A percentile compares a stretch with the other conserved stretches of the same genome.
Conservation (phyloP, 345 rosid genomes). For the Punica granatum region DNA sequence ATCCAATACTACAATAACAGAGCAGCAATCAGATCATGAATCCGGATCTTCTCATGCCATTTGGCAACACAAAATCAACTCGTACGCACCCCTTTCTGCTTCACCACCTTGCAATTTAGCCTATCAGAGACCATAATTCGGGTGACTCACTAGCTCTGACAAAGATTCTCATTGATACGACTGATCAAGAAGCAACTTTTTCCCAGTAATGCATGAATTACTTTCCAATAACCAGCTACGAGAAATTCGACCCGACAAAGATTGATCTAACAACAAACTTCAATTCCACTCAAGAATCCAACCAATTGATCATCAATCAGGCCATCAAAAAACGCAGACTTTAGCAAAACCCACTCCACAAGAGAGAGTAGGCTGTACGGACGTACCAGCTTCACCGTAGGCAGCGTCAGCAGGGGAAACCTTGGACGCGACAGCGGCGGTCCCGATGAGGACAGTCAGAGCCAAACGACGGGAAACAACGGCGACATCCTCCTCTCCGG, state of each 20-base stretch:
- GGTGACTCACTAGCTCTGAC: background rate
- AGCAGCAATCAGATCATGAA: background rate
- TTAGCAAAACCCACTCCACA: too few relatives aligned
- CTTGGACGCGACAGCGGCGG: constrained; percentile 79
- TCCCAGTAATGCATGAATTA: background rate
- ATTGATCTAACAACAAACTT: background rate
- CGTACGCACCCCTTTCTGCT: too few relatives aligned
- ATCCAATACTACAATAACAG: background rate
- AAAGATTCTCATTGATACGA: background rate
- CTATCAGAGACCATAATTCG: too few relatives aligned
- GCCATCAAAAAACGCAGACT: too few relatives aligned
- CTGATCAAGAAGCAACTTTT: background rate
- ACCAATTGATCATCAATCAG: background rate
- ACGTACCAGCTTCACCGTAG: constrained; percentile 86
- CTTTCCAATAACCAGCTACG: background rate
- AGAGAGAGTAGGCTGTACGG: background rate
- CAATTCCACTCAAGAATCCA: background rate
- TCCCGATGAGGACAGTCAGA: constrained; percentile 67
- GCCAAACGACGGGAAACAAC: constrained; percentile 70
- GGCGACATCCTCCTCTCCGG: constrained; percentile 12
- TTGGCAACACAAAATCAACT: background rate
- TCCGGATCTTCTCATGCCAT: background rate
- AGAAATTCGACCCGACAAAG: background rate
- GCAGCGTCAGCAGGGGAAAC: constrained; percentile 95
- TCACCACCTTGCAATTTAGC: too few relatives aligned